Conservation (phyloP, 805 yeast species). For the Candida tibetensis region DNA sequence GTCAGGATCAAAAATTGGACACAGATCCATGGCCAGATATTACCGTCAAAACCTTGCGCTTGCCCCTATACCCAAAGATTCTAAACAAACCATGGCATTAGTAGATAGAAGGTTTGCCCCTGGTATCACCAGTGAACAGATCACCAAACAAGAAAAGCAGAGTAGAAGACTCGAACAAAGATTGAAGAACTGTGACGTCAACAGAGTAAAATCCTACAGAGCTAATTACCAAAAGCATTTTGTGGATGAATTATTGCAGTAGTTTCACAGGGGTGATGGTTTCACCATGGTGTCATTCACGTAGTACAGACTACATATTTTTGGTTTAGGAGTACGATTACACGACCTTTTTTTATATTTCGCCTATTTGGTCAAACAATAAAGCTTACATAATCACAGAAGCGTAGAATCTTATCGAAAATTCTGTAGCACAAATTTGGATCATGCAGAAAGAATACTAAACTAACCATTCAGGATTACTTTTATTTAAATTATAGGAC, state of each 20-base stretch:
- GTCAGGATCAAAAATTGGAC: conserved; percentile 77
- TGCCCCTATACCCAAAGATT: conserved; percentile 47
- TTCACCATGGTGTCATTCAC: too few relatives aligned
- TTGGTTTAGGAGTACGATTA: too few relatives aligned
- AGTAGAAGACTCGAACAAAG: conserved; percentile 21
- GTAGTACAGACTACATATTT: too few relatives aligned
- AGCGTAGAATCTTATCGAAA: conserved; percentile 17
- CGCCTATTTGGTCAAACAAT: too few relatives aligned
- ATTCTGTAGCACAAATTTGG: conserved; percentile 9
- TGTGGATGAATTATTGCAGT: conserved; percentile 75
- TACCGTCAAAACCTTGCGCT: conserved; percentile 56
- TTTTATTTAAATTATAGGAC: too few relatives aligned
- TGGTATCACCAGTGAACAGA: conserved; percentile 28
- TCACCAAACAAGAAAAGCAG: conserved; percentile 34
- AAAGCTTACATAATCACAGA: conserved; percentile 6
- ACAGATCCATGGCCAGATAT: conserved; percentile 69
- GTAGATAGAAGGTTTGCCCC: conserved; percentile 59
- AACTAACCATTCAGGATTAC: too few relatives aligned
- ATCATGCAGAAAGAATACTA: too few relatives aligned
- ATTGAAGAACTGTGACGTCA: conserved; percentile 22
- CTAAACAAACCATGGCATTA: conserved; percentile 71
- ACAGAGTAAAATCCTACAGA: conserved; percentile 24
- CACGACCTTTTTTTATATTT: too few relatives aligned
- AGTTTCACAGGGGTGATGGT: conserved; percentile 27
- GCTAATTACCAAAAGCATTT: conserved; percentile 43